Evolutionary conservation across 495 filamentous ascomycete genomes (phyloP), one percentile per base, ranked within the genome.

Genomic region (Friedmanniomyces simplex): DNA sequence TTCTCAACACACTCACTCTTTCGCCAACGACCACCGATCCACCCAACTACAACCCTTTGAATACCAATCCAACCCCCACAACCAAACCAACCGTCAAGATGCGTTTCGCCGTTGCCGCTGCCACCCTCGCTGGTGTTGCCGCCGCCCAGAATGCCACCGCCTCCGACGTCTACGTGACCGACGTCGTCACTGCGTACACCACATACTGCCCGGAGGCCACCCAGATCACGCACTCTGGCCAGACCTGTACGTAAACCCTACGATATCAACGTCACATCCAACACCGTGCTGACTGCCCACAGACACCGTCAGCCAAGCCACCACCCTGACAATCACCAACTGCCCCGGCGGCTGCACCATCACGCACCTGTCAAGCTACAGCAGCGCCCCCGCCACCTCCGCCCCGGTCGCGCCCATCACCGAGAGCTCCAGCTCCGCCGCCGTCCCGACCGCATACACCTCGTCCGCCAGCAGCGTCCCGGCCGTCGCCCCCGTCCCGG

Each of bases 161-260:
- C 47, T 72, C 72, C 56, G 59, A 68, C 30, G 63, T 61, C 67
- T 82, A 79, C 74, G 80, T 79, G 74, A 95, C 88, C 60, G 84
- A 91, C 76, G 75, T 86, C 51, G 81, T 91, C 66, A 89, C 85
- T 52, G 75, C 80, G 46, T 85, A 84, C 79, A 87, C 84, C 77
- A 95, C 89, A 69, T 89, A 78, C 83, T 95, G 90, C 86, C 86
- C 88, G 14, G 76, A 73, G 66, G 71, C 89, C 64, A 94, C 90
- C 67, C 67, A 74, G 62, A 71, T 94, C 73, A 80, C 79, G 68
- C 76, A 83, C 76, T 80, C 78, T 71, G 74, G 73, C 71, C 21
- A 25, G 20, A 52, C 49, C 49, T 49, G 46, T 49, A 49, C 25
- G 46, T 49, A 16, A 8, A 10, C 7, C 11, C 6, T 49, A 3